Conservation (phyloP, 78 protist genomes). For the Polysphondylium violaceum region DNA sequence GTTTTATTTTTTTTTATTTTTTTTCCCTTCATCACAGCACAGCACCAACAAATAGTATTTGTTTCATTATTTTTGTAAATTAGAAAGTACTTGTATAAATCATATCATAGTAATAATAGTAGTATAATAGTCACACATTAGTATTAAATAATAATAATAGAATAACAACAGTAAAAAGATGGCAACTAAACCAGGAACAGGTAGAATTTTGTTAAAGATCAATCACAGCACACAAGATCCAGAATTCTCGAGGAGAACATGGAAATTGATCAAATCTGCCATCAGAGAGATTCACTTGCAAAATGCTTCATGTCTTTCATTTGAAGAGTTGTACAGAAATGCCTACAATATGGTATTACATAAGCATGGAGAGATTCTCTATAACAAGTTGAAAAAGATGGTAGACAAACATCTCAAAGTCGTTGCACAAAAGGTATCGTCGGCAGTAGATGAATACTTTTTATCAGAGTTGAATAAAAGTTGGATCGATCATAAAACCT, state of each 20-base stretch:
- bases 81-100: no score
- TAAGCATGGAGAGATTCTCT: slow-evolving; percentile 90
- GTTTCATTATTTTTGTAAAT: no score
- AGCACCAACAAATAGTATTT: no score
- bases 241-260: slow-evolving; percentile 65
- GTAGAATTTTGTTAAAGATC: no score
- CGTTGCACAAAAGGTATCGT: slow-evolving; percentile 50
- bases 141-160: no score
- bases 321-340: slow-evolving; percentile 93
- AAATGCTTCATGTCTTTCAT: slow-evolving; percentile 90
- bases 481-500: slow-evolving; percentile 90
- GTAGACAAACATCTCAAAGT: slow-evolving; percentile 78
- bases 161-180: no score
- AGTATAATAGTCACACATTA: no score
- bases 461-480: slow-evolving; percentile 47
- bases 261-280: slow-evolving; percentile 87
- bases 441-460: slow-evolving; percentile 76
- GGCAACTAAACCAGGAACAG: no score
- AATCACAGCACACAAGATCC: no score
- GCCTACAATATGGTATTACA: slow-evolving; percentile 95
- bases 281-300: slow-evolving; percentile 86
- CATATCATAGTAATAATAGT: no score
- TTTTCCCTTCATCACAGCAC: no score
- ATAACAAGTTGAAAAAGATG: slow-evolving; percentile 81
- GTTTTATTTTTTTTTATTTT: no score